A percentile compares a stretch with the other conserved stretches of the same genome.
Conservation (phyloP, 768 basidiomycete genomes). For the Tulasnella sp. region DNA sequence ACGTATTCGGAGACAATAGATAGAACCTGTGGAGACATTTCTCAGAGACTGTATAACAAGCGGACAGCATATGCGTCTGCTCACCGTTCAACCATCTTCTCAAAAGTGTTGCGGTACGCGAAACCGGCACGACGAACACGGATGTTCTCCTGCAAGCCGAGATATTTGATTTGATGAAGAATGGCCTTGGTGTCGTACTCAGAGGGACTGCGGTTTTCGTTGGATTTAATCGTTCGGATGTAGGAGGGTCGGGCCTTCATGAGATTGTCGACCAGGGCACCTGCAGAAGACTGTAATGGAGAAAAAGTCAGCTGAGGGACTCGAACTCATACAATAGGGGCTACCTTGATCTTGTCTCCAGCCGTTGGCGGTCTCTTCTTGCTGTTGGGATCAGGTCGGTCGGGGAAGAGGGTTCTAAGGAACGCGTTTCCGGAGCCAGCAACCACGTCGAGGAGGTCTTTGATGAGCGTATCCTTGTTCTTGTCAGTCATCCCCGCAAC, state of each 20-base stretch:
- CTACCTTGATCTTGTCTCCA: slow-evolving; percentile 92
- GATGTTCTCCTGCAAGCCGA: slow-evolving; percentile 97
- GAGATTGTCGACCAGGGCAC: slow-evolving; percentile 91
- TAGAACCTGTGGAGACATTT: slow-evolving; percentile 53
- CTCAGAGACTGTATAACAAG: background rate
- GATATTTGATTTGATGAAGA: slow-evolving; percentile 97
- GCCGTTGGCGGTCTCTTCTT: slow-evolving; percentile 98
- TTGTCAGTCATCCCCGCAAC: slow-evolving; percentile 98
- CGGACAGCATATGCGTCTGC: background rate
- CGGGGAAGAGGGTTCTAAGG: slow-evolving; percentile 82
- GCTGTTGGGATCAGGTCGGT: slow-evolving; percentile 89
- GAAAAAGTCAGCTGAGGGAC: background rate
- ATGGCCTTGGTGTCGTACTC: slow-evolving; percentile 96
- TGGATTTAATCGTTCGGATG: slow-evolving; percentile 98
- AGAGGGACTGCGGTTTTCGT: slow-evolving; percentile 84
- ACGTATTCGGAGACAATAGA: slow-evolving; percentile 86
- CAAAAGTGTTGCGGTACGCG: slow-evolving; percentile 95
- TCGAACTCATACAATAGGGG: background rate
- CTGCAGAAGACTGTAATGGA: slow-evolving; percentile 64
- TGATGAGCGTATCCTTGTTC: slow-evolving; percentile 96
- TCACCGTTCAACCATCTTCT: slow-evolving; percentile 91
- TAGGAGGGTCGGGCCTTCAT: slow-evolving; percentile 98
- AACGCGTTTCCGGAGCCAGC: slow-evolving; percentile 74
- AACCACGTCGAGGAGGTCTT: slow-evolving; percentile 87
- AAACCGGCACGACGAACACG: slow-evolving; percentile 96